Percentiles rank a stretch among this genome's conserved stretches.
Evolutionary conservation across 306 rosid species (phyloP).

Genomic region (Trichosanthes truncata): DNA sequence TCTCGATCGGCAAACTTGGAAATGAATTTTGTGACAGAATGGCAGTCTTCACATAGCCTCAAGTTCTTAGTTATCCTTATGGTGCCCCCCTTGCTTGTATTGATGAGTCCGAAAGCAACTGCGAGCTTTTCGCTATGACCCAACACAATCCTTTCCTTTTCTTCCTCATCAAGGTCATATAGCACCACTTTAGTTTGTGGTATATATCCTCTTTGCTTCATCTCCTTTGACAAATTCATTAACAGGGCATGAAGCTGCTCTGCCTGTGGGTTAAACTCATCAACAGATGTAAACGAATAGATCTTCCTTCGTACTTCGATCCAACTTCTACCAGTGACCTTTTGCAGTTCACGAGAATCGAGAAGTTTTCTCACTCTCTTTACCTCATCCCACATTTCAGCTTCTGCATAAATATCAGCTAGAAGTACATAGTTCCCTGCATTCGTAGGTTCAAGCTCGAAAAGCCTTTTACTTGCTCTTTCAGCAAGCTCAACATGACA

Average conservation of each 20-base stretch:
- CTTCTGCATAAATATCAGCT: constrained; percentile 70
- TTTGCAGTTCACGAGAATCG: constrained; percentile 50
- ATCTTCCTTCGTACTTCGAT: constrained; percentile 65
- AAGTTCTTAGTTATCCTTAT: constrained; percentile 77
- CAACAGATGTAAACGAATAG: constrained; percentile 55
- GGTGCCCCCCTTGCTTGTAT: constrained; percentile 51
- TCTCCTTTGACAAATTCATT: constrained; percentile 45
- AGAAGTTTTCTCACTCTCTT: constrained; percentile 55
- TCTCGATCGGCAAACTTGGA: constrained; percentile 70
- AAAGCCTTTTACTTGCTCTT: constrained; percentile 61
- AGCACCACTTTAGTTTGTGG: constrained; percentile 57
- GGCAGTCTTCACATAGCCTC: constrained; percentile 92
- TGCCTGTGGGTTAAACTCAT: constrained; percentile 54
- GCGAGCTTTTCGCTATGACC: constrained; percentile 93
- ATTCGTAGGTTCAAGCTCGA: constrained; percentile 71
- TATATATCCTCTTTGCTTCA: constrained; percentile 63
- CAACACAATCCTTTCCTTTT: constrained; percentile 67
- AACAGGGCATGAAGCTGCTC: constrained; percentile 65
- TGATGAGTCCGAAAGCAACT: constrained; percentile 87
- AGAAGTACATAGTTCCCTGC: constrained; percentile 88
- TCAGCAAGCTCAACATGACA: constrained; percentile 75
- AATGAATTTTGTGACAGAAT: constrained; percentile 68
- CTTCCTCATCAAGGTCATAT: constrained; percentile 74
- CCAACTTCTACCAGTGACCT: constrained; percentile 81
- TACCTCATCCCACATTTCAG: constrained; percentile 64